Evolutionary conservation across 1,139 yeast genomes (phyloP).

Genomic region (Blastobotrys apis): DNA sequence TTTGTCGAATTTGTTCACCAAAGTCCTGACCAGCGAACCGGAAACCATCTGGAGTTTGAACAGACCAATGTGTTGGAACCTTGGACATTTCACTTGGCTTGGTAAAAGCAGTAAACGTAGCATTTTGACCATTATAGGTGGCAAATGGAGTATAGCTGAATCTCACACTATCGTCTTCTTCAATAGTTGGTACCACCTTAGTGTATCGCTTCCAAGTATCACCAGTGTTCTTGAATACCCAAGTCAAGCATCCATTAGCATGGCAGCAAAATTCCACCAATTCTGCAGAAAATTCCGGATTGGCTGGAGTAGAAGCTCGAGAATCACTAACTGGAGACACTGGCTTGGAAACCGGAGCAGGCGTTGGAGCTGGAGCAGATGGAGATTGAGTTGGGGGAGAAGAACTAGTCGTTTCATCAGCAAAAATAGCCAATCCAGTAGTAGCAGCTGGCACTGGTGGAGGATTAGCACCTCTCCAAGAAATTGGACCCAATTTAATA

Average conservation of each 20-base stretch:
- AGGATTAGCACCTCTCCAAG: neutral
- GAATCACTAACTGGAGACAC: neutral
- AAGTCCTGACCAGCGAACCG: conserved; percentile 11
- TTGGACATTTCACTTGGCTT: conserved; percentile 11
- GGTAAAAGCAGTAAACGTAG: conserved; percentile 16
- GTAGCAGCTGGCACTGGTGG: neutral
- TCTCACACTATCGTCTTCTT: conserved; percentile 7
- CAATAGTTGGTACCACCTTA: conserved; percentile 12
- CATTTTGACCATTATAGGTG: conserved; percentile 11
- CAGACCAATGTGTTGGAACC: conserved; percentile 16
- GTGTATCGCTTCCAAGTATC: conserved; percentile 22
- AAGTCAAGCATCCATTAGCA: conserved; percentile 15
- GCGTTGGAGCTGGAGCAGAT: neutral
- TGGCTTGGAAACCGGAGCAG: neutral
- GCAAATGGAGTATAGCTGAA: conserved; percentile 14
- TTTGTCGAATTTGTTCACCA: conserved; percentile 5
- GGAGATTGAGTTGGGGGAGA: too few relatives aligned
- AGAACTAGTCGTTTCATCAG: too few relatives aligned
- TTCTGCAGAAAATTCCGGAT: conserved; percentile 8
- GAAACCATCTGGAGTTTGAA: conserved; percentile 15
- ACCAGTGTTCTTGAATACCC: conserved; percentile 20
- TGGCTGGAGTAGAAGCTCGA: neutral
- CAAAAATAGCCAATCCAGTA: neutral
- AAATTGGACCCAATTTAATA: conserved; percentile 5
- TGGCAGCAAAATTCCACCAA: conserved; percentile 11